Base-by-base conservation (phyloP, 1,139 yeast species). In the Suhomyces ambrosiae region DNA sequence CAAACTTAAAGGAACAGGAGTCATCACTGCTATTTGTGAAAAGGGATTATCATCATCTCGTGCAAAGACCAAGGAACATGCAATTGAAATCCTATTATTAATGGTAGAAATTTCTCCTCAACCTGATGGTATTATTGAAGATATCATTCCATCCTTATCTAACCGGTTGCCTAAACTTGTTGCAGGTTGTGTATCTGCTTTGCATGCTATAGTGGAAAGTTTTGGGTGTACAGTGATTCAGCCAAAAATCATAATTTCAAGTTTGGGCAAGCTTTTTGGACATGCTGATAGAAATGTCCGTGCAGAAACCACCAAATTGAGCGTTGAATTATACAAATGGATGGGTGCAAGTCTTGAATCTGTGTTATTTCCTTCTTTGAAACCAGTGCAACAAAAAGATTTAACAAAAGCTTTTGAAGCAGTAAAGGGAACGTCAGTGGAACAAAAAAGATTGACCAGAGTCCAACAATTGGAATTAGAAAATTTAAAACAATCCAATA, bases 371-470 rank as follows among this genome's bases (percentile, higher is more conserved):
- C 78, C 84, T 2, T 81, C 80, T 22, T 70, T 92, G 58, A 92
- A 92, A 56, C 96, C 97, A 0, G 88, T 89, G 10, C 97, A 92
- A 59, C 94, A 88, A 60, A 86, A 84, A 49, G 98, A 92, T 52
- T 71, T 94, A 42, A 73, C 80, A 3, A 77, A 79, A 27, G 81
- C 75, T 13, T 88, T 92, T 59, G 84, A 75, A 23, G 71, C 68
- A 33, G 72, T 77, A 18, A 64, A 65, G 37, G 56, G 58, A 28
- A 70, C 63, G 5, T 48, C 58, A 3, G 80, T 82, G 1, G 69
- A 64, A 7, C 92, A 84, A 47, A 66, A 68, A 35, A 67, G 95
- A 44, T 61, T 71, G 9, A 71, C 89, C 11, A 69, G 74, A 40
- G 59, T 74, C 1, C 87, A 84, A 50, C 60, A 61, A 35, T 55